phyloP scores from a whole-genome alignment of 495 filamentous ascomycete genomes.

The Penicillium odoratum region DNA sequence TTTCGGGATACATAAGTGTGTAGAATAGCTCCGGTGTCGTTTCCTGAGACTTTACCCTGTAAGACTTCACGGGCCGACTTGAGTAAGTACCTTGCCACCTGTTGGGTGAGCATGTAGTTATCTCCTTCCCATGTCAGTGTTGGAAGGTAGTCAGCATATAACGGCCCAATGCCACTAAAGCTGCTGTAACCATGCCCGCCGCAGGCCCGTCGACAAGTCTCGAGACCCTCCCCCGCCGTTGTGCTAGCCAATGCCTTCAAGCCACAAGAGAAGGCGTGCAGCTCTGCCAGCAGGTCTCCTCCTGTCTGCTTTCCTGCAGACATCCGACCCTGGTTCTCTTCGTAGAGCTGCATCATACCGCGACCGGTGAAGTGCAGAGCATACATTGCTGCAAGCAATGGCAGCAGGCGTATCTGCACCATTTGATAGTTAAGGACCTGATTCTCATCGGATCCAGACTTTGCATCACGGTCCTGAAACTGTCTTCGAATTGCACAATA shows the following conservation, averaged over 20 bases:
- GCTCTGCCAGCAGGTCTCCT: constrained; percentile 66
- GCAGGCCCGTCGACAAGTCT: constrained; percentile 68
- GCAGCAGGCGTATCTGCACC: constrained; percentile 70
- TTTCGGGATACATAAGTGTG: constrained; percentile 56
- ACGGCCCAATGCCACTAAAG: constrained; percentile 66
- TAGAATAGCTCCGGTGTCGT: constrained; percentile 62
- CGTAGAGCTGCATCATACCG: constrained; percentile 65
- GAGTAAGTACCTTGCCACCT: constrained; percentile 68
- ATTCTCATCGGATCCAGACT: constrained; percentile 56
- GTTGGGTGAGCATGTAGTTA: constrained; percentile 78
- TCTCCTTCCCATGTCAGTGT: constrained; percentile 67
- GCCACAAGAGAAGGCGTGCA: constrained; percentile 73
- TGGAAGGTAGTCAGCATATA: constrained; percentile 69
- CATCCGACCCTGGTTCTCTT: constrained; percentile 65
- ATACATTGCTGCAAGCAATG: constrained; percentile 69
- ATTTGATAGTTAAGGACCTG: constrained; percentile 75
- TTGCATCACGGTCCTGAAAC: constrained; percentile 68
- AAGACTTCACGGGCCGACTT: constrained; percentile 67
- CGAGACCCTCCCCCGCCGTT: constrained; percentile 70
- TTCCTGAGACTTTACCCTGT: constrained; percentile 51
- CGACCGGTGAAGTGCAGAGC: constrained; percentile 73
- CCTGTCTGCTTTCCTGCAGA: constrained; percentile 59
- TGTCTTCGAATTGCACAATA: constrained; percentile 69
- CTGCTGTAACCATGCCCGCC: constrained; percentile 73
- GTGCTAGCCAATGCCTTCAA: constrained; percentile 68